Evolutionary conservation across 2,329 filamentous ascomycete genomes (phyloP).

Genomic region (Penicillium sp.): DNA sequence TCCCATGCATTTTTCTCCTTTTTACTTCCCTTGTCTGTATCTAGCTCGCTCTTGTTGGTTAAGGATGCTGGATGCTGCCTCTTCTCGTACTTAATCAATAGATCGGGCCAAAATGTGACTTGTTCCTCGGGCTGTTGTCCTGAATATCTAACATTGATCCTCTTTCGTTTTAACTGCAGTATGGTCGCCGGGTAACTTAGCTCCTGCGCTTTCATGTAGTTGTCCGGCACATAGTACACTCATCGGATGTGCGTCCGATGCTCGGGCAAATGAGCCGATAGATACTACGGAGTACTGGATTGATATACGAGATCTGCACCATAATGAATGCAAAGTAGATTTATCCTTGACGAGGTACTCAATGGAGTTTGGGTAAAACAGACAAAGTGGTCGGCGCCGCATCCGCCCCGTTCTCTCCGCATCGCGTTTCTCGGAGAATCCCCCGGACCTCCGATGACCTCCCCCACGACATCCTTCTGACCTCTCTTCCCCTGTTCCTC

Average conservation of each 20-base stretch:
- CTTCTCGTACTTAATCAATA: slow-evolving; percentile 36
- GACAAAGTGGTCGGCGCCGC: slow-evolving; percentile 13
- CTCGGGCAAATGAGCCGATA: slow-evolving; percentile 2
- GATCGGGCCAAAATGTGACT: slow-evolving; percentile 39
- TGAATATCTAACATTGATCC: slow-evolving; percentile 4
- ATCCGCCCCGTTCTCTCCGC: slow-evolving; percentile 28
- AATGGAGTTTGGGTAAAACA: no score
- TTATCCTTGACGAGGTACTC: no score
- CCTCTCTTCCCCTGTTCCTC: not conserved
- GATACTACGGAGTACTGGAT: not conserved
- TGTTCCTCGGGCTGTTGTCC: slow-evolving; percentile 29
- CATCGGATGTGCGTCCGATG: slow-evolving; percentile 3
- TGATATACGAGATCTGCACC: not conserved
- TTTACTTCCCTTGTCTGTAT: slow-evolving; percentile 32
- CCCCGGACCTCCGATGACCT: slow-evolving; percentile 10
- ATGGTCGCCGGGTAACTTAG: no score
- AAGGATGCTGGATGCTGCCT: slow-evolving; percentile 34
- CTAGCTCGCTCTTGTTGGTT: slow-evolving; percentile 39
- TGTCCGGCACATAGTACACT: no score
- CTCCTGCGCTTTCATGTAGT: no score
- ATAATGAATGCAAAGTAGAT: no score
- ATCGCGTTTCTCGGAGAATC: slow-evolving; percentile 20
- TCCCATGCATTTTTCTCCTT: slow-evolving; percentile 31
- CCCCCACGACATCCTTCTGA: not conserved
- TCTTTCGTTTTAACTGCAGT: not conserved